Evolutionary conservation across 257 asterid genomes (phyloP).

Genomic region (Galeopsis tetrahit): DNA sequence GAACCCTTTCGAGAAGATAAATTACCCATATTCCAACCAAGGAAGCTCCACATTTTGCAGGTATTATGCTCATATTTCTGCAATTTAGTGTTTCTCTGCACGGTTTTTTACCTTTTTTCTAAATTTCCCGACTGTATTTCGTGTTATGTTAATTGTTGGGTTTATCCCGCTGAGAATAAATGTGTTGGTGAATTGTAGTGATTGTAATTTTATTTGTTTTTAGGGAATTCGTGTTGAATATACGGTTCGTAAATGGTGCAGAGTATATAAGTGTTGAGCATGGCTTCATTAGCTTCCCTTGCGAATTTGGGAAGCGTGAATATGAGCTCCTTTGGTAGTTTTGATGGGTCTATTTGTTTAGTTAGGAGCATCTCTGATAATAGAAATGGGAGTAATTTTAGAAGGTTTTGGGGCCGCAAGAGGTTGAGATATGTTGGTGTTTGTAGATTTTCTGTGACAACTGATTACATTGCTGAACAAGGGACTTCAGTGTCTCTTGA

Average conservation of each 20-base stretch:
- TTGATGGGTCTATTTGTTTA: slow-evolving; percentile 77
- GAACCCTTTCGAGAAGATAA: slow-evolving; percentile 6
- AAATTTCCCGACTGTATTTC: neutral
- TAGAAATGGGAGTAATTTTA: slow-evolving; percentile 55
- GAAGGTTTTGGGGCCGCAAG: slow-evolving; percentile 59
- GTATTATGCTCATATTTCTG: slow-evolving; percentile 21
- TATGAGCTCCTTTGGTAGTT: slow-evolving; percentile 63
- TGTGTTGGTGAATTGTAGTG: slow-evolving; percentile 14
- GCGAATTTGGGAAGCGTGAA: slow-evolving; percentile 86
- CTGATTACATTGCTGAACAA: slow-evolving; percentile 74
- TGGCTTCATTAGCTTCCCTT: slow-evolving; percentile 93
- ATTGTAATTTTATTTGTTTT: slow-evolving; percentile 31
- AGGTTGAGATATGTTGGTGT: slow-evolving; percentile 76
- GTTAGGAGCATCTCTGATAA: slow-evolving; percentile 58
- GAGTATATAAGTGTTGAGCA: slow-evolving; percentile 42
- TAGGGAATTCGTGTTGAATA: slow-evolving; percentile 33
- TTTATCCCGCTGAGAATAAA: slow-evolving; percentile 6
- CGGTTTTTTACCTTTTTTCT: slow-evolving; percentile 7
- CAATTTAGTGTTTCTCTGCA: slow-evolving; percentile 24
- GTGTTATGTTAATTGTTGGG: slow-evolving; percentile 12
- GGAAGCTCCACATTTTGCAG: slow-evolving; percentile 32
- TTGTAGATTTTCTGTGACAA: slow-evolving; percentile 84
- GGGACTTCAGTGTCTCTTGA: slow-evolving; percentile 76
- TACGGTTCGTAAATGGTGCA: slow-evolving; percentile 45
- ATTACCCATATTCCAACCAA: slow-evolving; percentile 18